Conservation (phyloP, 1,284 basidiomycete genomes). For the Papiliotrema nemorosa region DNA sequence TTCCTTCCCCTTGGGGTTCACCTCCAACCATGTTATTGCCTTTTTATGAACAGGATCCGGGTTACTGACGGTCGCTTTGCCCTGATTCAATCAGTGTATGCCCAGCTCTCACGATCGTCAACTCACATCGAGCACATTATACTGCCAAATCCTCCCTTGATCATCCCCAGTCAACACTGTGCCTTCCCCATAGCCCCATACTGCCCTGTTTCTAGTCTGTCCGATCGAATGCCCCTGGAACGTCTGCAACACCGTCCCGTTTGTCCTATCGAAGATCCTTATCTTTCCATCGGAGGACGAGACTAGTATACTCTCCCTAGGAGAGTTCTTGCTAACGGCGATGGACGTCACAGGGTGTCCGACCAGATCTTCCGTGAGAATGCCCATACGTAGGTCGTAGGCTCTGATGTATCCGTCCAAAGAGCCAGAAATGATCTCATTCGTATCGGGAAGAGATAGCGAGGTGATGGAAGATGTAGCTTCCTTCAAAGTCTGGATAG, state of each 20-base stretch:
- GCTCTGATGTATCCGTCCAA: conserved; percentile 88
- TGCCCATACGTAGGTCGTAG: conserved; percentile 90
- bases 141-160: conserved; percentile 78
- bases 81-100: conserved; percentile 52
- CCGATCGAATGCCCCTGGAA: conserved; percentile 66
- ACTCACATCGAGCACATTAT: conserved; percentile 86
- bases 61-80: conserved; percentile 61
- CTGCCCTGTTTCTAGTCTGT: conserved; percentile 74
- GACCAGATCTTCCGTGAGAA: conserved; percentile 80
- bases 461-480: conserved; percentile 85
- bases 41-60: conserved; percentile 73
- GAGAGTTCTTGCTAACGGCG: conserved; percentile 57
- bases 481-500: conserved; percentile 89
- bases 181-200: conserved; percentile 77
- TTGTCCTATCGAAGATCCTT: conserved; percentile 77
- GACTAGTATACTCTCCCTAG: conserved; percentile 70
- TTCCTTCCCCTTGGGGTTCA: conserved; percentile 75
- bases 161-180: conserved; percentile 85
- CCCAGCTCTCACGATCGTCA: neutral
- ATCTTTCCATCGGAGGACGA: conserved; percentile 78
- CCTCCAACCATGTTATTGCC: conserved; percentile 85
- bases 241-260: conserved; percentile 75
- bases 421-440: conserved; percentile 70
- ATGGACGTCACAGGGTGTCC: conserved; percentile 85
- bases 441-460: conserved; percentile 57